These are phyloP conservation scores for Chaetomium sp. DNA, from an alignment of 2,329 filamentous ascomycete species.

Conservation along the genomic window DNA sequence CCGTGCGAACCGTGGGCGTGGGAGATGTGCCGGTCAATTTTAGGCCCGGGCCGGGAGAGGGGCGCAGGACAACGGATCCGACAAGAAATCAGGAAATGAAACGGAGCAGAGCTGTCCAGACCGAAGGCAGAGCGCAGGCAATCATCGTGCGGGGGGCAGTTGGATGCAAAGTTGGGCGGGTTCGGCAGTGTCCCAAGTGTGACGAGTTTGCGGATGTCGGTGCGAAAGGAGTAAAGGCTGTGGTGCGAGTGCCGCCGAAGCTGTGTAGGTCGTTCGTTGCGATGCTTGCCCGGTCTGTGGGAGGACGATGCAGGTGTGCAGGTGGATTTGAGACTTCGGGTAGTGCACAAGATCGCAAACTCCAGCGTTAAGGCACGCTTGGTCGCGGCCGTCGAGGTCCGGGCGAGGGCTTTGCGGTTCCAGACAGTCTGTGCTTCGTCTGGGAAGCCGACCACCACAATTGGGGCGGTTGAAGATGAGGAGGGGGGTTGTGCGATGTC, in stretches of 20 bases:
- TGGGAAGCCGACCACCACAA: conserved; percentile 14
- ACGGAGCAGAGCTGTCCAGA: conserved; percentile 48
- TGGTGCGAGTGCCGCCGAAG: not conserved
- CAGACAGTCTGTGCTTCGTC: conserved; percentile 16
- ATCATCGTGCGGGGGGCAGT: conserved; percentile 42
- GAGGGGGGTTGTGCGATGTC: conserved; percentile 16
- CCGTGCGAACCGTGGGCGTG: conserved; percentile 7
- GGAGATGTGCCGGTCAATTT: conserved; percentile 7
- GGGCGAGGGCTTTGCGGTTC: not conserved
- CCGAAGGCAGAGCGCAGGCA: conserved; percentile 43
- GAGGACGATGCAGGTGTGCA: not conserved
- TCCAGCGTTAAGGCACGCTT: not conserved
- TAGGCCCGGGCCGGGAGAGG: conserved; percentile 1
- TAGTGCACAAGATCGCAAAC: conserved; percentile 13
- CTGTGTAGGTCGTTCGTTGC: too few relatives aligned
- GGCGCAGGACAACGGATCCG: conserved; percentile 11
- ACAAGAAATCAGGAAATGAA: conserved; percentile 44
- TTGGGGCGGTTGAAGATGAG: conserved; percentile 16
- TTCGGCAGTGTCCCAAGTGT: not conserved
- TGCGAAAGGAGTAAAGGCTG: not conserved
- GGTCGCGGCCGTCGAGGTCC: conserved; percentile 11
- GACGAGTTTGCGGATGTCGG: not conserved
- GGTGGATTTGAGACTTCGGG: not conserved
- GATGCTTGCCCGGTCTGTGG: too few relatives aligned
- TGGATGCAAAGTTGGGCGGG: not conserved